Evolutionary conservation across 1,139 yeast species (phyloP).

Genomic region (Scheffersomyces illinoinensis): DNA sequence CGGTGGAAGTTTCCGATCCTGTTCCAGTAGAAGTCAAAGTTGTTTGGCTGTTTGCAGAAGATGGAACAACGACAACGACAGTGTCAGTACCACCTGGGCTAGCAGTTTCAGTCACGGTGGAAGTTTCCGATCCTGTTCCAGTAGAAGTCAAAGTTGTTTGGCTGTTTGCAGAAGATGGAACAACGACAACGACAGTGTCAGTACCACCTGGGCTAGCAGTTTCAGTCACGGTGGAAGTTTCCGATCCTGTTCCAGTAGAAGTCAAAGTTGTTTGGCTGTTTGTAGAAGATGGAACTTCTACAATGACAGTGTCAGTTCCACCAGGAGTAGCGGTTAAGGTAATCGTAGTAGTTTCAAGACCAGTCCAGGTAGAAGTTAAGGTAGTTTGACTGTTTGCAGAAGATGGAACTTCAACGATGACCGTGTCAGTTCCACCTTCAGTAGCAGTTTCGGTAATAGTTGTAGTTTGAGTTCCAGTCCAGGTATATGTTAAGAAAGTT

Average conservation of each 20-base stretch:
- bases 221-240: slow-evolving; percentile 4
- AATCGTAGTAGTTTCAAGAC: slow-evolving; percentile 3
- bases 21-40: slow-evolving; percentile 10
- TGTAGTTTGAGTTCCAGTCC: slow-evolving; percentile 6
- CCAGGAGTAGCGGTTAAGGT: slow-evolving; percentile 3
- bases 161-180: slow-evolving; percentile 7
- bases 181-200: slow-evolving; percentile 8
- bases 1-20: slow-evolving; percentile 8
- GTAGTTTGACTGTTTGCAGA: slow-evolving; percentile 3
- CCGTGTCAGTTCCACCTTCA: slow-evolving; percentile 7
- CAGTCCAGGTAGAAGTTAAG: slow-evolving; percentile 11
- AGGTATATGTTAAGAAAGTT: slow-evolving; percentile 6
- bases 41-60: slow-evolving; percentile 4
- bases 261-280: slow-evolving; percentile 8
- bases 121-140: slow-evolving; percentile 8
- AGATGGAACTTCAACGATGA: slow-evolving; percentile 10
- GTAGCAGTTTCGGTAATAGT: slow-evolving; percentile 8
- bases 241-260: slow-evolving; percentile 8
- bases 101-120: slow-evolving; percentile 4
- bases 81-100: slow-evolving; percentile 10
- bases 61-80: slow-evolving; percentile 13
- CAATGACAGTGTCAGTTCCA: slow-evolving; percentile 5
- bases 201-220: slow-evolving; percentile 8
- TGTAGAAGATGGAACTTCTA: slow-evolving; percentile 7
- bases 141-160: slow-evolving; percentile 7